Conservation (phyloP, 176 grass and related monocot genomes). For the Aegilops speltoides region DNA sequence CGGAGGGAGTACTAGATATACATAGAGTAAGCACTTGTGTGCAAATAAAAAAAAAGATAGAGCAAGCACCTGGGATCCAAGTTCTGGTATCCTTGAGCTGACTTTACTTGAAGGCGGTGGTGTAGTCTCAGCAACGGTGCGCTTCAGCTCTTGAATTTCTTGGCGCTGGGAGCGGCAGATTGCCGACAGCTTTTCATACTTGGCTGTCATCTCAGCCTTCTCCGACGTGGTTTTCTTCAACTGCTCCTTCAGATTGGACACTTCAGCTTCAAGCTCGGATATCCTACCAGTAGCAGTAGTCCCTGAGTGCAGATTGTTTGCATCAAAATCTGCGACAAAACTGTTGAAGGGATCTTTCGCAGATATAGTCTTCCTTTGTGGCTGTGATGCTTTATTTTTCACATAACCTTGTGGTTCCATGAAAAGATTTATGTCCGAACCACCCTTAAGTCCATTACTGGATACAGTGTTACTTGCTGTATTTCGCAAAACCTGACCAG, state of each 20-base stretch:
- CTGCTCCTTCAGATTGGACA: slow-evolving; percentile 69
- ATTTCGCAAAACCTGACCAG: slow-evolving; percentile 37
- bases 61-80: slow-evolving; percentile 36
- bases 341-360: slow-evolving; percentile 49
- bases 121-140: slow-evolving; percentile 42
- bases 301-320: slow-evolving; percentile 42
- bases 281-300: slow-evolving; percentile 23
- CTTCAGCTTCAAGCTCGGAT: slow-evolving; percentile 55
- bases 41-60: not conserved
- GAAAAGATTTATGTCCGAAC: slow-evolving; percentile 42
- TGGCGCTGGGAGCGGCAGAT: slow-evolving; percentile 73
- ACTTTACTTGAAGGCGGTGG: slow-evolving; percentile 38
- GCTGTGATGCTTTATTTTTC: slow-evolving; percentile 40
- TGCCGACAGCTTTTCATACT: slow-evolving; percentile 75
- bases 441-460: slow-evolving; percentile 28
- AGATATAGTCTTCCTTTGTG: slow-evolving; percentile 30
- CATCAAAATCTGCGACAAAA: slow-evolving; percentile 70
- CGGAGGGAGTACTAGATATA: not conserved
- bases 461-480: slow-evolving; percentile 30
- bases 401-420: slow-evolving; percentile 34
- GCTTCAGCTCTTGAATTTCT: slow-evolving; percentile 85
- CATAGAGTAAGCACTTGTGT: slow-evolving; percentile 22
- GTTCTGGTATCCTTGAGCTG: slow-evolving; percentile 43
- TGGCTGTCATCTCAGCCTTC: slow-evolving; percentile 76
- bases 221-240: slow-evolving; percentile 67